A percentile compares a stretch with the other conserved stretches of the same genome.
Evolutionary conservation across 345 rosid species (phyloP).

Genomic region (Nephelium lappaceum): DNA sequence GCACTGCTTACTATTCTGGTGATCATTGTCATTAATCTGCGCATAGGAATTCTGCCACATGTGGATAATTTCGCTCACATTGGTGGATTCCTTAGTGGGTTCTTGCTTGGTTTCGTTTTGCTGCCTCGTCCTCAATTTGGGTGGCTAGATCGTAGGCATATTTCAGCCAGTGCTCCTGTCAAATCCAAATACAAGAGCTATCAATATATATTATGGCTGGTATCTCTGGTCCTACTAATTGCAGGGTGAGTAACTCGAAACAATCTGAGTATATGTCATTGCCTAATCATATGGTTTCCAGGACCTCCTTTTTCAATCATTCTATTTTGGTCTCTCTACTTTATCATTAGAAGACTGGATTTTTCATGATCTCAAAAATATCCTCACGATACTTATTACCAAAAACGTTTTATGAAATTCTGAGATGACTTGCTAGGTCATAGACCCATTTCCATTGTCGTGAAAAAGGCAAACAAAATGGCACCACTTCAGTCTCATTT

Average conservation of each 20-base stretch:
- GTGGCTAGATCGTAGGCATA: conserved; percentile 56
- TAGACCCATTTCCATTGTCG: conserved; percentile 20
- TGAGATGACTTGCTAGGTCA: conserved; percentile 17
- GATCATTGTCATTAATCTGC: conserved; percentile 68
- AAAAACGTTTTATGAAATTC: conserved; percentile 6
- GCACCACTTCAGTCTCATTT: neutral
- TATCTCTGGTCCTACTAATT: conserved; percentile 55
- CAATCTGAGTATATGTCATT: neutral
- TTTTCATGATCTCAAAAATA: conserved; percentile 7
- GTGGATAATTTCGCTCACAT: conserved; percentile 91
- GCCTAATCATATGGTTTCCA: neutral
- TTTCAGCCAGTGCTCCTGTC: conserved; percentile 46
- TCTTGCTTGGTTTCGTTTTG: conserved; percentile 79
- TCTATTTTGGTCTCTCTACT: neutral
- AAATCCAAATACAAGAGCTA: conserved; percentile 70
- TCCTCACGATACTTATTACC: neutral
- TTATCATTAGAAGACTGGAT: neutral
- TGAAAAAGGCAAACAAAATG: conserved; percentile 26
- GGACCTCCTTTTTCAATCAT: neutral
- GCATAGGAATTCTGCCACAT: conserved; percentile 89
- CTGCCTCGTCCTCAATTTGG: conserved; percentile 84
- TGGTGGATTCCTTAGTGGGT: conserved; percentile 89
- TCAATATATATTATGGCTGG: conserved; percentile 66
- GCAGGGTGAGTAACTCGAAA: conserved; percentile 49
- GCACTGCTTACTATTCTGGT: conserved; percentile 77